phyloP scores from a whole-genome alignment of 140 eudicot species.

The Ambrosia hybrid region DNA sequence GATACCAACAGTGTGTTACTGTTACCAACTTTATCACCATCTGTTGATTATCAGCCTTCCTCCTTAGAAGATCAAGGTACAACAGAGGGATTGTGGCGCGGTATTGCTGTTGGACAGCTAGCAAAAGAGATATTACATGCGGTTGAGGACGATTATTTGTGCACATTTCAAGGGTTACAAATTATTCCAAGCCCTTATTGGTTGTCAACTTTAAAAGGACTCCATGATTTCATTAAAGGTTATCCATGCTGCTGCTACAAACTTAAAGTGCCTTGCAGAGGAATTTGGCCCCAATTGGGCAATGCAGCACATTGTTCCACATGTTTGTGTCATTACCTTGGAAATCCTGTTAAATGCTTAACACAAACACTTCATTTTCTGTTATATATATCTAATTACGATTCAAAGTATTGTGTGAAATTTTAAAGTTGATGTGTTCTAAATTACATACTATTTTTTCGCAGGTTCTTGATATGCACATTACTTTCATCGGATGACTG shows the following conservation, averaged over 20 bases:
- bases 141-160: conserved; percentile 10
- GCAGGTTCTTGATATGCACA: conserved; percentile 96
- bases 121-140: conserved; percentile 18
- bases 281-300: conserved; percentile 99
- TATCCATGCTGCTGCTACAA: conserved; percentile 84
- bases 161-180: conserved; percentile 23
- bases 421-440: not conserved
- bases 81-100: conserved; percentile 11
- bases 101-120: conserved; percentile 10
- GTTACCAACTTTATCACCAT: too few relatives aligned
- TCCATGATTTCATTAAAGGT: conserved; percentile 16
- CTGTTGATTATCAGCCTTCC: too few relatives aligned
- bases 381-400: not conserved
- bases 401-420: not conserved
- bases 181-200: conserved; percentile 6
- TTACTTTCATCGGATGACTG: conserved; percentile 87
- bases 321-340: not conserved
- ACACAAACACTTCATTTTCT: too few relatives aligned
- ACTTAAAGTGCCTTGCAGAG: conserved; percentile 89
- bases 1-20: too few relatives aligned
- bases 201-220: conserved; percentile 15
- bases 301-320: conserved; percentile 82
- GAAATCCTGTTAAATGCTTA: too few relatives aligned
- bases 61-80: not conserved
- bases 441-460: conserved; percentile 6